These are phyloP conservation scores for Elsinoe necatrix DNA, from an alignment of 2,329 filamentous ascomycete genomes.

Conservation along the genomic window DNA sequence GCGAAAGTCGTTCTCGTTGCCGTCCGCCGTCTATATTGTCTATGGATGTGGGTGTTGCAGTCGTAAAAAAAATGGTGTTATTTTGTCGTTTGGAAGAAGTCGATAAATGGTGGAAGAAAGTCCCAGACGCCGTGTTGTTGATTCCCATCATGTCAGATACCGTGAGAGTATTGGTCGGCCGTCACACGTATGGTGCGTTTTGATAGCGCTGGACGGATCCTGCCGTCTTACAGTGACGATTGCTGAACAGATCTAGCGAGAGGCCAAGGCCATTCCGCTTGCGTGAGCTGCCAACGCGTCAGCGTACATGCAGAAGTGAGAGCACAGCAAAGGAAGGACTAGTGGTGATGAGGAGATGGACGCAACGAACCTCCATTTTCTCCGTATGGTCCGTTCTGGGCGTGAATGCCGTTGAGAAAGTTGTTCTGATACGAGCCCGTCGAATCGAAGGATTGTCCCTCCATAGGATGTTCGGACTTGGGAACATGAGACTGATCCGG, in stretches of 20 bases:
- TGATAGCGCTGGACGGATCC: background rate
- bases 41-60: background rate
- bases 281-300: slow-evolving; percentile 6
- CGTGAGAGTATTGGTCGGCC: background rate
- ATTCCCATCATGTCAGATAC: slow-evolving; percentile 1
- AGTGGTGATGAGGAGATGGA: slow-evolving; percentile 15
- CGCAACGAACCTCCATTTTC: slow-evolving; percentile 24
- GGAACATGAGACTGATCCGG: slow-evolving; percentile 32
- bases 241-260: background rate
- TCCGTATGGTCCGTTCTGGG: slow-evolving; percentile 32
- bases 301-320: background rate
- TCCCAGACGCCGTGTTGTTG: background rate
- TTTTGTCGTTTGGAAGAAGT: background rate
- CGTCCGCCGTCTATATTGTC: slow-evolving; percentile 16
- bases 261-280: slow-evolving; percentile 2
- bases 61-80: background rate
- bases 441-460: slow-evolving; percentile 33
- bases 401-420: slow-evolving; percentile 43
- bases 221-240: background rate
- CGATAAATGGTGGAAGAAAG: background rate
- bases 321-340: background rate
- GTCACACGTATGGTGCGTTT: background rate
- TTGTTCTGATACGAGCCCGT: slow-evolving; percentile 39
- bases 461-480: slow-evolving; percentile 38
- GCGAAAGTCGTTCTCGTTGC: slow-evolving; percentile 15